Evolutionary conservation across 192 early-diverging fungal species (phyloP).

Genomic region (Geranomyces variabilis): DNA sequence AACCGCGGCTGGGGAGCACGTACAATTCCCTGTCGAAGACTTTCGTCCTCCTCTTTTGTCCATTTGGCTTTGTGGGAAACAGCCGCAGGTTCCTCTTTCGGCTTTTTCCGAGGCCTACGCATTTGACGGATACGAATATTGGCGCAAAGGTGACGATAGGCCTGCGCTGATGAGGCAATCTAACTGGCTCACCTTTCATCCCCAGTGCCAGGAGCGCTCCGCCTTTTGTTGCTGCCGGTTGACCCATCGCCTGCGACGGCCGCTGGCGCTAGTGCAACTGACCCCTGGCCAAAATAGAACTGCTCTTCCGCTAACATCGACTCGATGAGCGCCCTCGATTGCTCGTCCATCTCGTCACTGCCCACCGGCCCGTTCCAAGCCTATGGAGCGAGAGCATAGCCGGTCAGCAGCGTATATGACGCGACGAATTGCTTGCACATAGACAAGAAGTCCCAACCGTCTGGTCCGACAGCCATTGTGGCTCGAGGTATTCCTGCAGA

Average conservation of each 20-base stretch:
- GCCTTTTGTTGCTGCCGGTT: not conserved
- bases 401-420: too few species aligned
- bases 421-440: not conserved
- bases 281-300: slow-evolving; percentile 54
- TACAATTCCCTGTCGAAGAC: slow-evolving; percentile 51
- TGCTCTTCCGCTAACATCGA: slow-evolving; percentile 68
- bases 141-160: too few species aligned
- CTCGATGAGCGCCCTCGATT: slow-evolving; percentile 58
- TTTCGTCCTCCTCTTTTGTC: slow-evolving; percentile 61
- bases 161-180: too few species aligned
- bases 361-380: not conserved
- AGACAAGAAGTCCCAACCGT: slow-evolving; percentile 3
- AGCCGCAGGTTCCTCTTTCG: slow-evolving; percentile 1
- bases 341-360: slow-evolving; percentile 52
- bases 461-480: slow-evolving; percentile 18
- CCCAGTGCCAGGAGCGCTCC: too few species aligned
- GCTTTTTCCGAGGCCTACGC: slow-evolving; percentile 2
- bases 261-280: slow-evolving; percentile 4
- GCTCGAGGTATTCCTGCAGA: slow-evolving; percentile 23
- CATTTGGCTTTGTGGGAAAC: slow-evolving; percentile 52
- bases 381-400: too few species aligned
- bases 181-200: too few species aligned
- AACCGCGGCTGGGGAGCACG: not conserved
- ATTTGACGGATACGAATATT: too few species aligned
- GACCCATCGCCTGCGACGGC: not conserved